A percentile compares a stretch with the other conserved stretches of the same genome.
Conservation (phyloP, 768 basidiomycete species). For the Panaeolus papilionaceus region DNA sequence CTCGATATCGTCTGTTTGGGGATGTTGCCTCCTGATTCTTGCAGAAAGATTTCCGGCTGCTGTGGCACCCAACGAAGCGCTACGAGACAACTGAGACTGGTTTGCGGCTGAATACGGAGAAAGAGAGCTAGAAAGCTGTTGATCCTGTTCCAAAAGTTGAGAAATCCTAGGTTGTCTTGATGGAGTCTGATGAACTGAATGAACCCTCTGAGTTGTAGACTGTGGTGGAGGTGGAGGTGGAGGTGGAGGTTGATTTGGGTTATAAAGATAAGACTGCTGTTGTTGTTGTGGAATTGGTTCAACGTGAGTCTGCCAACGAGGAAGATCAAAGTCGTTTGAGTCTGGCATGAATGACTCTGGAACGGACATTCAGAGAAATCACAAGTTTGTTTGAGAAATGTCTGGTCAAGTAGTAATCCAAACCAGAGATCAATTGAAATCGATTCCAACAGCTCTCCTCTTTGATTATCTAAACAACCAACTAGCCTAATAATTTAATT, state of each 20-base stretch:
- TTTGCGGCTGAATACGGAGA: constrained; percentile 59
- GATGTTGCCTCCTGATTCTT: constrained; percentile 68
- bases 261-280: constrained; percentile 58
- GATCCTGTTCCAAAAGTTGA: constrained; percentile 72
- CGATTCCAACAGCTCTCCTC: constrained; percentile 23
- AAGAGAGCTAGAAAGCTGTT: constrained; percentile 45
- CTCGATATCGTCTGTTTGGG: constrained; percentile 69
- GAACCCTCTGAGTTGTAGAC: constrained; percentile 52
- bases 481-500: constrained; percentile 44
- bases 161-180: constrained; percentile 64
- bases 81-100: constrained; percentile 65
- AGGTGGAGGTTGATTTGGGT: constrained; percentile 30
- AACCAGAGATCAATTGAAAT: not conserved
- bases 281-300: constrained; percentile 58
- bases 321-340: constrained; percentile 85
- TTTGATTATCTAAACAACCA: constrained; percentile 24
- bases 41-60: constrained; percentile 47
- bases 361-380: constrained; percentile 63
- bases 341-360: constrained; percentile 79
- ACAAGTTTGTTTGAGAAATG: constrained; percentile 12
- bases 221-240: constrained; percentile 60
- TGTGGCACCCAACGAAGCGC: constrained; percentile 66
- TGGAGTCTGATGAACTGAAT: constrained; percentile 52
- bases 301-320: constrained; percentile 71
- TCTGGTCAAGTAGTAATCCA: not conserved